phyloP scores from a whole-genome alignment of 345 rosid species.

The Raphanus raphanistrum region DNA sequence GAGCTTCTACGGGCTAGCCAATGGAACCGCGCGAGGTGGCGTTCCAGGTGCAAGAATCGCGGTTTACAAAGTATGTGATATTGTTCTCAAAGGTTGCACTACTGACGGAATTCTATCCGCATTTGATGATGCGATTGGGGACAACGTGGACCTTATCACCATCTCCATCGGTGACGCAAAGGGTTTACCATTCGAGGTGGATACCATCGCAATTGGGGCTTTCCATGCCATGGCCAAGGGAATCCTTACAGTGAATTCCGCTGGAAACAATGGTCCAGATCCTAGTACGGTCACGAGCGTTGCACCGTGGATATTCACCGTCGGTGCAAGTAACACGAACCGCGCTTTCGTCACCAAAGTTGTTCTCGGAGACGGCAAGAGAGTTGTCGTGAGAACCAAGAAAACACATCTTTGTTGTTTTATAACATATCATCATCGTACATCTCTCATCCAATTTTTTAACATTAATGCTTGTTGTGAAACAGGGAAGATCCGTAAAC shows the following conservation, averaged over 20 bases:
- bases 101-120: slow-evolving; percentile 37
- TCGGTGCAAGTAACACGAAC: slow-evolving; percentile 54
- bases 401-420: not conserved
- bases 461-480: not conserved
- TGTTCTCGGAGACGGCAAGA: slow-evolving; percentile 48
- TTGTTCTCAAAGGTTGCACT: not conserved
- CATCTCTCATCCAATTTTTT: not conserved
- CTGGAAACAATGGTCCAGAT: slow-evolving; percentile 45
- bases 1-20: slow-evolving; percentile 46
- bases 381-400: slow-evolving; percentile 41
- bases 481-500: slow-evolving; percentile 50
- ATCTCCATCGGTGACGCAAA: slow-evolving; percentile 30
- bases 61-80: slow-evolving; percentile 45
- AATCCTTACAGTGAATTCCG: slow-evolving; percentile 48
- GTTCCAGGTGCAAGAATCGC: slow-evolving; percentile 59
- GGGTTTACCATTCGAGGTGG: not conserved
- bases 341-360: slow-evolving; percentile 42
- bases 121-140: slow-evolving; percentile 52
- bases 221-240: slow-evolving; percentile 62
- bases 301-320: slow-evolving; percentile 54
- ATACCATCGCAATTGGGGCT: slow-evolving; percentile 45
- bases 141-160: slow-evolving; percentile 44
- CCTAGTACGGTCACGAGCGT: not conserved
- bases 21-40: slow-evolving; percentile 55
- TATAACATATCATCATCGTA: not conserved